Evolutionary conservation across 257 asterid genomes (phyloP), one percentile per base, ranked within the genome.

Genomic region (Nicotiana attenuata): DNA sequence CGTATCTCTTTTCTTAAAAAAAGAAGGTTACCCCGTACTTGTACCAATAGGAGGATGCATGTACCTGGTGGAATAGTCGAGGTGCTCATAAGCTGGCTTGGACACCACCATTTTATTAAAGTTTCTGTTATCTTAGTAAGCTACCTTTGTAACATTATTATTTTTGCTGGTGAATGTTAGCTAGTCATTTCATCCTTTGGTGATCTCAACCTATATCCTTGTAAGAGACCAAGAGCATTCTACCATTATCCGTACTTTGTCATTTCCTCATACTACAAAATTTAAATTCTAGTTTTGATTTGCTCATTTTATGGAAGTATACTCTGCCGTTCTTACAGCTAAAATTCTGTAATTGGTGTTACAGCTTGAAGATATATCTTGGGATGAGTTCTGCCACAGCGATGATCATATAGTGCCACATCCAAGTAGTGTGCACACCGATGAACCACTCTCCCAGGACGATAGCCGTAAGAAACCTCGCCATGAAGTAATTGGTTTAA

Each of bases 401-500:
- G 97, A 89, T 77, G 98, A 93, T 84, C 98, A 92, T 91, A 89
- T 90, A 87, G 98, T 96, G 38, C 95, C 97, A 50, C 87, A 83
- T 83, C 89, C 92, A 65, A 56, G 84, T 81, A 83, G 52, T 47
- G 87, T 47, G 53, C 86, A 57, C 31, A 80, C 82, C 41, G 67
- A 77, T 78, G 88, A 88, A 69, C 71, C 83, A 77, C 82, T 88
- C 78, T 80, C 60, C 79, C 82, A 45, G 24, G 82, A 88, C 83
- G 93, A 88, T 85, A 86, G 87, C 84, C 83, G 56, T 83, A 88
- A 87, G 89, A 89, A 84, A 82, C 89, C 82, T 84, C 84, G 86
- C 64, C 76, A 35, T 81, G 89, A 87, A 81, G 87, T 77, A 81
- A 78, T 63, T 78, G 83, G 81, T 87, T 76, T 80, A 82, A 68